A percentile compares a stretch with the other conserved stretches of the same genome.
phyloP scores from a whole-genome alignment of 495 filamentous ascomycete genomes.

The Bryoglossum gracile region DNA sequence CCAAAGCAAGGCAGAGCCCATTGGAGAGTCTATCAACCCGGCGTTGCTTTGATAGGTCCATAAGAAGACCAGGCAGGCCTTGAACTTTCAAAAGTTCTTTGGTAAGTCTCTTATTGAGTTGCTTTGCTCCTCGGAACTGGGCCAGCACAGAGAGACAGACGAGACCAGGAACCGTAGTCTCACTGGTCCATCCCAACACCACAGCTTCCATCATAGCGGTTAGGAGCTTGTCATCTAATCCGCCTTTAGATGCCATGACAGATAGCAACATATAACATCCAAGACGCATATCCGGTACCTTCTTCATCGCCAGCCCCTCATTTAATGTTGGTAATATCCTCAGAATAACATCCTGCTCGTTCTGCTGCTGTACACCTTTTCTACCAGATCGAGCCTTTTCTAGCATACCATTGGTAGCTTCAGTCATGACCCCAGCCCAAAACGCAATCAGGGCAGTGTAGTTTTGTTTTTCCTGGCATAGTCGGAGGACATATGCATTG shows the following conservation, averaged over 20 bases:
- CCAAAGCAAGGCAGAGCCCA: conserved; percentile 58
- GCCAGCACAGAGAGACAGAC: conserved; percentile 74
- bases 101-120: conserved; percentile 60
- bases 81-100: conserved; percentile 60
- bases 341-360: conserved; percentile 71
- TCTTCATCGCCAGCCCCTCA: conserved; percentile 63
- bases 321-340: conserved; percentile 69
- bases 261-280: conserved; percentile 86
- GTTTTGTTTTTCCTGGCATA: conserved; percentile 58
- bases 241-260: conserved; percentile 73
- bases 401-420: conserved; percentile 72
- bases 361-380: conserved; percentile 55
- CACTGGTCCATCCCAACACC: conserved; percentile 61
- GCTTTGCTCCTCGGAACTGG: conserved; percentile 60
- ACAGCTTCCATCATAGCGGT: conserved; percentile 81
- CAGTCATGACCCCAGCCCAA: conserved; percentile 77
- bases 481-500: conserved; percentile 65
- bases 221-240: conserved; percentile 65
- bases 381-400: conserved; percentile 67
- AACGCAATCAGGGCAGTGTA: conserved; percentile 74
- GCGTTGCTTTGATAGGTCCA: conserved; percentile 55
- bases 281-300: conserved; percentile 66
- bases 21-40: conserved; percentile 66
- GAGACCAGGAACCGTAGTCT: conserved; percentile 65
- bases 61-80: conserved; percentile 48